Evolutionary conservation across 495 filamentous ascomycete species (phyloP).

Genomic region (Pyrenula massariospora): DNA sequence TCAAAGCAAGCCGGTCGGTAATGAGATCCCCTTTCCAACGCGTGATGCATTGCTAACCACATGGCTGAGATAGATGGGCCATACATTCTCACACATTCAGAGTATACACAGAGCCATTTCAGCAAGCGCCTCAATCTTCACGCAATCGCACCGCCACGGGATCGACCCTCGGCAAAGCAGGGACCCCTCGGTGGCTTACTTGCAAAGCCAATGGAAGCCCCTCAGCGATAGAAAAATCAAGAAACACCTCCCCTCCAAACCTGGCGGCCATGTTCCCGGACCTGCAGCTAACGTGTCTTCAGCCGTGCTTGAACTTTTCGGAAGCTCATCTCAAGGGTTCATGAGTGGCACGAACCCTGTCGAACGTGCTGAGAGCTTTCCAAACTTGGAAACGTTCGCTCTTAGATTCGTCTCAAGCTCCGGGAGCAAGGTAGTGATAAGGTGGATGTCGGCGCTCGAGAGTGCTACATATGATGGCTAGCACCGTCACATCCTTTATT

Average conservation of each 20-base stretch:
- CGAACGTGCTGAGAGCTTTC: neutral
- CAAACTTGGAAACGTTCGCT: neutral
- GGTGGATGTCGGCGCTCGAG: neutral
- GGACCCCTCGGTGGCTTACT: neutral
- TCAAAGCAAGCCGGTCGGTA: too few species aligned
- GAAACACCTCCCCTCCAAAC: neutral
- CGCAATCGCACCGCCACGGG: neutral
- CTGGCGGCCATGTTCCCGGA: neutral
- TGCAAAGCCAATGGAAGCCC: neutral
- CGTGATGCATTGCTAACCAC: too few species aligned
- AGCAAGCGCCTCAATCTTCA: too few species aligned
- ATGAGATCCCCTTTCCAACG: too few species aligned
- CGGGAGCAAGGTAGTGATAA: neutral
- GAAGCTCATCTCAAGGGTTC: neutral
- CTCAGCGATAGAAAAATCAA: neutral
- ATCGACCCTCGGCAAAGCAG: neutral
- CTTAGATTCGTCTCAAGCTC: conserved; percentile 5
- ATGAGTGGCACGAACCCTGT: neutral
- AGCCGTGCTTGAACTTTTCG: neutral
- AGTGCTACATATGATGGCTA: neutral
- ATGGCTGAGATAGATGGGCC: too few species aligned
- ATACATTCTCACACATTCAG: too few species aligned
- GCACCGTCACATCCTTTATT: neutral
- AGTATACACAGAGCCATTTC: too few species aligned
- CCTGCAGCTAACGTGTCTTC: neutral